These are phyloP conservation scores for Tetragonia tetragonoides DNA, from an alignment of 148 eudicot genomes.

Conservation along the genomic window DNA sequence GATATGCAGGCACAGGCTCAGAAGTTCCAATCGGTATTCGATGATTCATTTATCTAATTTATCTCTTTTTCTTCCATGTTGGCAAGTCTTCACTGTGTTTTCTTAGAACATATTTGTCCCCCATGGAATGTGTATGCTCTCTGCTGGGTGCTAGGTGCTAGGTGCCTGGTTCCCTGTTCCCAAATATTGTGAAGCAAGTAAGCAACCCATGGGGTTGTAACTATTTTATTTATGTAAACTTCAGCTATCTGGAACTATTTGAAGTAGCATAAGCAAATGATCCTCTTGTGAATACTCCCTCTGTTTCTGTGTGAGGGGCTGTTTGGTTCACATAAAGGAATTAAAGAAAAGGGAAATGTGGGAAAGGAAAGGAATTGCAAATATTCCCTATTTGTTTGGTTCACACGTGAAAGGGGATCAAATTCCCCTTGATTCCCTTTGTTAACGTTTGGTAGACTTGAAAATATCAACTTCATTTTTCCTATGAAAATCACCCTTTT, in stretches of 20 bases:
- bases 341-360: no score
- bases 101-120: background rate
- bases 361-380: no score
- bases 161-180: background rate
- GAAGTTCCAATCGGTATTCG: constrained; percentile 58
- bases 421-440: no score
- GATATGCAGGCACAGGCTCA: constrained; percentile 67
- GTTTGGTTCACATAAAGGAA: no score
- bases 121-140: background rate
- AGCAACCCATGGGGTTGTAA: background rate
- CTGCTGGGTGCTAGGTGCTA: background rate
- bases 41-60: constrained; percentile 13
- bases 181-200: background rate
- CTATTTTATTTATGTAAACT: background rate
- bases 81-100: background rate
- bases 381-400: no score
- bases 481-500: no score
- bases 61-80: constrained; percentile 4
- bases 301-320: no score
- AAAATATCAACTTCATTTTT: no score
- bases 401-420: no score
- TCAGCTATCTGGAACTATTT: background rate
- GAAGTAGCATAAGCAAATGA: background rate
- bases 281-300: no score
- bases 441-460: no score